phyloP scores from a whole-genome alignment of 768 basidiomycete genomes.

The Boletus sp. region DNA sequence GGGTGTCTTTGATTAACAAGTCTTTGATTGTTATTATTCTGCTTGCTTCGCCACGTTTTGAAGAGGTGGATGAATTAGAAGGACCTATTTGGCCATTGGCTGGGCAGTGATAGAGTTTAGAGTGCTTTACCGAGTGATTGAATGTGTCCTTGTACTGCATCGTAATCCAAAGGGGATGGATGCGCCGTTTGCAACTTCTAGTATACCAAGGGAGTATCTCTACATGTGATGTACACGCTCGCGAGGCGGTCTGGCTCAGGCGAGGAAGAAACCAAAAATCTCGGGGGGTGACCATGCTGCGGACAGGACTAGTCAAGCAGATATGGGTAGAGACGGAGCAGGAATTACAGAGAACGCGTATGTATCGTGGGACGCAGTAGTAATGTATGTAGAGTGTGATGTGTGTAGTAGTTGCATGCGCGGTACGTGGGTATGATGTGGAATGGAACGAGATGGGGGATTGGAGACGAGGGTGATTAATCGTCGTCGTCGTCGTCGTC shows the following conservation, averaged over 20 bases:
- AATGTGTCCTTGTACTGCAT: neutral
- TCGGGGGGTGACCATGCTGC: neutral
- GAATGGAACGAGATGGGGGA: neutral
- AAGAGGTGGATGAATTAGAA: constrained; percentile 15
- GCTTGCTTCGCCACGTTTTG: neutral
- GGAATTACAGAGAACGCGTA: constrained; percentile 9
- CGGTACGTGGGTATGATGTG: constrained; percentile 15
- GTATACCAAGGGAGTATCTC: neutral
- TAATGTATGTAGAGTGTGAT: constrained; percentile 10
- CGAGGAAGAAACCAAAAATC: neutral
- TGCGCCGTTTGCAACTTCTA: too few species aligned
- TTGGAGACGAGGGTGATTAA: neutral
- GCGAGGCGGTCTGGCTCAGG: neutral
- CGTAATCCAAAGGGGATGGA: too few species aligned
- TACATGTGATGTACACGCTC: constrained; percentile 9
- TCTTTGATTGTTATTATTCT: constrained; percentile 6
- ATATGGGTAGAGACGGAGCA: neutral
- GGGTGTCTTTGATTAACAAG: constrained; percentile 4
- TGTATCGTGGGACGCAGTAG: constrained; percentile 8
- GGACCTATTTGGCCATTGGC: neutral
- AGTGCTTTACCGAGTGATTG: neutral
- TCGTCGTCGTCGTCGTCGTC: constrained; percentile 29
- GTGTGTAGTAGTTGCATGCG: neutral
- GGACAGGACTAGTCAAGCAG: constrained; percentile 2
- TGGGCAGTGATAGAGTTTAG: neutral